Base-by-base conservation (phyloP, 345 rosid genomes). In the Punica granatum region DNA sequence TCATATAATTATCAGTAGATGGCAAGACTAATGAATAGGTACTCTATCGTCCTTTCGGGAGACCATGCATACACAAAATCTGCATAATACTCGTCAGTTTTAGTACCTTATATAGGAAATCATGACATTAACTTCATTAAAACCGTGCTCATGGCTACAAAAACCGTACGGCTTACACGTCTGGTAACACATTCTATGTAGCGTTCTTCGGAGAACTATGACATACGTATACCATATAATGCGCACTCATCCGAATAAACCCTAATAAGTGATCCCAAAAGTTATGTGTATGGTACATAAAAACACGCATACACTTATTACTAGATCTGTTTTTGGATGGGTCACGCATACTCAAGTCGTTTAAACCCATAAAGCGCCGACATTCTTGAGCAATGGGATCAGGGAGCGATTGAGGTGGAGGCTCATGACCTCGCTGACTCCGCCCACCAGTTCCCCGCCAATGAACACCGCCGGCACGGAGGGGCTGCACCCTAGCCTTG, bases 281-380 rank as follows among this genome's bases (percentile, higher is more conserved):
- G 11, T 23, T 56, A 25, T 30, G 28, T 56, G 61, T 56, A 26
- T 30, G 61, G 16, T 30, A n/a, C 34, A 30, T 56, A 56, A 56
- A 54, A 54, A 28, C 11, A 51, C 33, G 33, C 61, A 26, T 56
- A 56, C 34, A 56, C 61, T 56, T 56, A 56, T 56, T 56, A 26
- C 6, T 56, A 56, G 19, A 33, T 11, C 8, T 3, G 6, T 25
- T 6, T 7, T 10, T 5, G 3, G 6, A 51, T 51, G n/a, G 14
- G 6, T 12, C 9, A 56, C 11, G 25, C 31, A 26, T 37, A n/a
- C 8, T 10, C 60, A 2, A 33, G 23, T 13, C n/a, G 32, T 53
- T 85, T 72, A 90, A 65, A 92, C 88, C 98, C 98, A 92, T 42
- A 92, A 71, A 34, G 98, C 98, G 30, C 98, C 97, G 35, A 78